Base-by-base conservation (phyloP, 441 rosid species). In the Mallotus japonicus region DNA sequence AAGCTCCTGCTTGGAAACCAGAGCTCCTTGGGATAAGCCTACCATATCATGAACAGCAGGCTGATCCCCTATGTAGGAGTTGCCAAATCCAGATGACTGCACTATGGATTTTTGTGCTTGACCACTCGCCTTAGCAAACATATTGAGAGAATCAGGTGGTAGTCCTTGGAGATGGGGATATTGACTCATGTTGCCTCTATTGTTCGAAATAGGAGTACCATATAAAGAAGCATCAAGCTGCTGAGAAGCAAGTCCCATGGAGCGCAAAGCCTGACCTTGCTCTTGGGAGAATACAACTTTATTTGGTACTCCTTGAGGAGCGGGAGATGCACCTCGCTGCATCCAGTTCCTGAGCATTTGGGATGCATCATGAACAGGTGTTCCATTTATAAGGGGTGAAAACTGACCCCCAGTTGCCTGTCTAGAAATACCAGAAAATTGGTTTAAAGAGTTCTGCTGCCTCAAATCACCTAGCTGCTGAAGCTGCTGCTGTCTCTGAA, bases 151-250 rank as follows among this genome's bases (percentile, higher is more conserved):
- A 32, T 71, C 66, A 61, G 34, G 60, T 46, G 67, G 15, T 62
- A 37, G 32, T 37, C 74, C 76, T 73, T 73, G 76, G 53, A 73
- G 62, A 22, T 73, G 70, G 65, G 87, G 77, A 75, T 72, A 78
- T 50, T 83, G 81, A 82, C 72, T 79, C 42, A 84, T 77, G 75
- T 77, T 81, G 58, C 78, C 83, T 75, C 85, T 86, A 71, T 84
- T 61, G 42, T 83, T 81, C 77, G 86, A 60, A 64, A 77, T 74
- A 73, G 90, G 89, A 68, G 83, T 74, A 16, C 94, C 93, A 75
- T 85, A 81, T 67, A 89, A 75, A 63, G 96, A 90, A 44, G 76
- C 88, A 77, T 85, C 88, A 80, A 79, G 77, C 65, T 88, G 88
- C 58, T 82, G 93, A 70, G 90, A 78, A 82, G 65, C 82, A 72